Base-by-base conservation (phyloP, 371 early-diverging fungal genomes). In the Smittium mucronatum region DNA sequence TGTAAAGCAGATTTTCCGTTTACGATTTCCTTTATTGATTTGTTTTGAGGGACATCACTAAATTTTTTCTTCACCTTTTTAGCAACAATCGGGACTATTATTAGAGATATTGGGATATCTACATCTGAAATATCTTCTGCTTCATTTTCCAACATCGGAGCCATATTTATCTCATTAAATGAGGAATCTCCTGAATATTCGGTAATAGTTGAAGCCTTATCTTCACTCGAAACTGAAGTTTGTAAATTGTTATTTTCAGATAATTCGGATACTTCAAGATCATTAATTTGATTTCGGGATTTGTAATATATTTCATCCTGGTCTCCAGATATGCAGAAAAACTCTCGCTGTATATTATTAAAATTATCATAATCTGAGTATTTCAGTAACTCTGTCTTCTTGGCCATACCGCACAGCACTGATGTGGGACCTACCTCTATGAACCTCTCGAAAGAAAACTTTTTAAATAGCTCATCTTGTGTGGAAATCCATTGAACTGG, bases 401-500 rank as follows among this genome's bases (percentile, higher is more conserved):
- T 84, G 63, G 96, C 96, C 97, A 97, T 95, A 67, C 94, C 91
- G 75, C 85, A 84, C 32, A 97, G 84, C 57, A 92, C 92, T 35
- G 96, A 91, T 63, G 84, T 82, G 58, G 96, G 94, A 47, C 96
- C 96, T 33, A 95, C 83, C 78, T 97, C 97, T 61, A 97, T 89
- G 58, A 95, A 72, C 47, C 93, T 87, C 75, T 89, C 91, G 63
- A 94, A 88, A 58, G 85, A 80, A 80, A 82, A 89, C 76, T 89
- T 82, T 79, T 85, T 84, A 82, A 95, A 90, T 61, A 97, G 81
- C 64, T 83, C 83, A 71, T 93, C 93, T 81, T 95, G 95, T 16
- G 95, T 95, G 76, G 94, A 93, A 71, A 96, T 95, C 97, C 97
- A 95, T 68, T 90, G 86, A 57, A 97, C 95, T 68, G 94, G 91